Percentiles rank a stretch among this genome's conserved stretches.
phyloP scores from a whole-genome alignment of 176 grass and related monocot species.

The Eleusine coracana region DNA sequence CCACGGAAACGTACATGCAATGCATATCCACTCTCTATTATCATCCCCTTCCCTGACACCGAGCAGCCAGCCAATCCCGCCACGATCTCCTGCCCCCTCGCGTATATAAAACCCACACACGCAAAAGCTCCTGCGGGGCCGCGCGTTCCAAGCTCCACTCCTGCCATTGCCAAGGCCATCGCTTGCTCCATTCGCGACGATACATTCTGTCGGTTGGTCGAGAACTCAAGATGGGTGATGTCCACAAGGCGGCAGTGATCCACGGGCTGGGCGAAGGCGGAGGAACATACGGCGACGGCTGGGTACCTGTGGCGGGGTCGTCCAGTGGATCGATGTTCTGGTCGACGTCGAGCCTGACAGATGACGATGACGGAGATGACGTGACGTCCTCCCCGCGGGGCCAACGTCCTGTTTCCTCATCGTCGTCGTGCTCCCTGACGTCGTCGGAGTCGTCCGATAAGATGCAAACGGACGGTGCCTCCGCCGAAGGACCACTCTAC shows the following conservation, averaged over 20 bases:
- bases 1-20: conserved; percentile 34
- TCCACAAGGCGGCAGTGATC: not conserved
- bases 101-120: not conserved
- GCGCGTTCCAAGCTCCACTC: not conserved
- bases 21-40: conserved; percentile 3
- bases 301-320: not conserved
- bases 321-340: conserved; percentile 17
- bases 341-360: conserved; percentile 44
- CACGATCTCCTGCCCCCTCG: not conserved
- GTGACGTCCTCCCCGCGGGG: not conserved
- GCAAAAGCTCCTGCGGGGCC: not conserved
- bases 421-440: conserved; percentile 8
- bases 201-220: not conserved
- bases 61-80: not conserved
- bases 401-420: conserved; percentile 16
- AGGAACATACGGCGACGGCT: no score
- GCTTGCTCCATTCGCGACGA: not conserved
- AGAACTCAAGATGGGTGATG: not conserved
- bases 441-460: conserved; percentile 29
- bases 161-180: no score
- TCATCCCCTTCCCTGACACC: not conserved
- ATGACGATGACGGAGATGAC: conserved; percentile 26
- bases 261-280: no score
- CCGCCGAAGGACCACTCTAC: conserved; percentile 46
- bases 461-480: conserved; percentile 17